Conservation (phyloP, 192 early-diverging fungal genomes). For the Coemansia sp. region DNA sequence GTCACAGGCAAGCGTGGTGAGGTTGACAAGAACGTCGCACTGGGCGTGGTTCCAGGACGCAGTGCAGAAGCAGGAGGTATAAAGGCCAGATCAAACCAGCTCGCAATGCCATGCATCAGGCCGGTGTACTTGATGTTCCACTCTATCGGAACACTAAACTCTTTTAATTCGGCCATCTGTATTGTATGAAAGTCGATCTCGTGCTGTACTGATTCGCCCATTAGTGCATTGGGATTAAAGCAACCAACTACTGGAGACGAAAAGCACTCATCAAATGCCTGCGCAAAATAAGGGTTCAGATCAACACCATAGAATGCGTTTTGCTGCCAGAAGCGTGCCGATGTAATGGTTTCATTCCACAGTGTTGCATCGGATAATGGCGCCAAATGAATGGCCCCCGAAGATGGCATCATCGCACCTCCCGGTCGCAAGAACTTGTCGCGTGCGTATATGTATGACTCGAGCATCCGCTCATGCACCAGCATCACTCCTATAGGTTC, state of each 20-base stretch:
- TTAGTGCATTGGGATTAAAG: slow-evolving; percentile 79
- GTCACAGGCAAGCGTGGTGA: slow-evolving; percentile 82
- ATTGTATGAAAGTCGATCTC: slow-evolving; percentile 87
- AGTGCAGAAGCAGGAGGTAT: slow-evolving; percentile 56
- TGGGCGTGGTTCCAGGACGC: slow-evolving; percentile 34
- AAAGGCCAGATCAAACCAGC: slow-evolving; percentile 95
- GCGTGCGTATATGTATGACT: slow-evolving; percentile 53
- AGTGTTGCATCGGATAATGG: slow-evolving; percentile 76
- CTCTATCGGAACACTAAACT: slow-evolving; percentile 80
- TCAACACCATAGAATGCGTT: slow-evolving; percentile 90
- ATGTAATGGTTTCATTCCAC: slow-evolving; percentile 93
- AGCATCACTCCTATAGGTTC: slow-evolving; percentile 97
- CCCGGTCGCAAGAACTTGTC: slow-evolving; percentile 91
- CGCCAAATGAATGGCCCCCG: slow-evolving; percentile 85
- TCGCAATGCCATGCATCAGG: slow-evolving; percentile 88
- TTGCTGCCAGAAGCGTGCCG: slow-evolving; percentile 86
- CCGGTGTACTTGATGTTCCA: slow-evolving; percentile 86
- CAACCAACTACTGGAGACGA: slow-evolving; percentile 90
- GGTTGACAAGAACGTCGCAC: slow-evolving; percentile 81
- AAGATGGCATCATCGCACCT: slow-evolving; percentile 86
- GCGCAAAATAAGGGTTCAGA: slow-evolving; percentile 75
- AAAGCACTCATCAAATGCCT: slow-evolving; percentile 80
- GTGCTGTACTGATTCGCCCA: slow-evolving; percentile 61
- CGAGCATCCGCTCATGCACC: slow-evolving; percentile 94
- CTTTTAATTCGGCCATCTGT: slow-evolving; percentile 70